Base-by-base conservation (phyloP, 2,329 filamentous ascomycete species). In the Boeremia exigua region DNA sequence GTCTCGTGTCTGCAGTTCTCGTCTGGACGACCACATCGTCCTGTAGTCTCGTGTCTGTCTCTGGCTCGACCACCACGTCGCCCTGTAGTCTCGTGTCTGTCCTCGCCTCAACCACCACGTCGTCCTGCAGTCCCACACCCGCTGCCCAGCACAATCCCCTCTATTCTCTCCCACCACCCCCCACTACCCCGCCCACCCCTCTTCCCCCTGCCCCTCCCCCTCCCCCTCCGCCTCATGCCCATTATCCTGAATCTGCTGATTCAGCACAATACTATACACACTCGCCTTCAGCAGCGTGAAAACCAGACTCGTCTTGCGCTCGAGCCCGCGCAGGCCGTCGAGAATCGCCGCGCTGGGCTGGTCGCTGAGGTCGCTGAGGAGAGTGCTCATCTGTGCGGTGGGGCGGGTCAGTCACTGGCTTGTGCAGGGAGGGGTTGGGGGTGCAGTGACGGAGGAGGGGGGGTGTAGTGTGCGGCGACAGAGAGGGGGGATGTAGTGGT, bases 251-350 rank as follows among this genome's bases (percentile, higher is more conserved):
- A 75, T 73, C 84, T 98, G 91, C 83, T 98, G 94, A 84, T 99
- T 94, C 80, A 99, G 77, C 59, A 99, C 93, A 80, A 99, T 99
- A 73, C 91, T 96, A 80, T 99, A 99, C 61, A 99, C 95, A 76
- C 94, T 98, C 15, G 95, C 94, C 81, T 99, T 99, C 73, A 99
- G 84, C 73, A 98, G 78, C 60, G 95, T 99, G 77, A 96, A 98
- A 19, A 97, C 94, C 50, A 96, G 81, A 65, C 92, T 92, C 38
- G 94, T 97, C 82, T 98, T 97, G 67, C 95, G 84, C 81, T 99
- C 95, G 50, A 99, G 81, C 38, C 93, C 88, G 49, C 95, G 83
- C 66, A 99, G 82, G 8, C 91, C 89, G 75, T 99, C 92, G 48
- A 96, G 83, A 54, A 96, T 93, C 63, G 90, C 91, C 6, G 89